phyloP scores from a whole-genome alignment of 345 rosid species.

The Limnanthes douglasii region DNA sequence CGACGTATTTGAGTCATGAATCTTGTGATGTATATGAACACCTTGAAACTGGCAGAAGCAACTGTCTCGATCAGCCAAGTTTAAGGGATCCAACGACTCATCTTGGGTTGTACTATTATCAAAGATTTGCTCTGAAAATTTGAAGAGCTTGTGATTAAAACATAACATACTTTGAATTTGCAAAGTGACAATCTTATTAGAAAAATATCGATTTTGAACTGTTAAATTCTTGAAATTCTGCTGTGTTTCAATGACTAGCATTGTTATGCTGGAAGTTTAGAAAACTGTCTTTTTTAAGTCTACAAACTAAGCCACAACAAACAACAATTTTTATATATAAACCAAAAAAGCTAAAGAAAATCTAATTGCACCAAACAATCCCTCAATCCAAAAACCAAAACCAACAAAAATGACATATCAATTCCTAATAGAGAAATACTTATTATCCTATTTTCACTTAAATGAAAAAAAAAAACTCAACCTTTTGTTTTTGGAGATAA shows the following conservation, averaged over 20 bases:
- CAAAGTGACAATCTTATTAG: neutral
- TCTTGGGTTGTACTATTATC: constrained; percentile 48
- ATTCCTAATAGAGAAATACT: too few relatives aligned
- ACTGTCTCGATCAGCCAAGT: constrained; percentile 78
- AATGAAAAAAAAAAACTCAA: neutral
- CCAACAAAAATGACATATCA: neutral
- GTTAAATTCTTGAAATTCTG: neutral
- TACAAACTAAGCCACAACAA: neutral
- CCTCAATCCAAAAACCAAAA: neutral
- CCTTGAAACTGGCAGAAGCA: constrained; percentile 83
- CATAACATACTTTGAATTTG: too few relatives aligned
- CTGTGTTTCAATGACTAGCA: neutral
- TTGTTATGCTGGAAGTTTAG: neutral
- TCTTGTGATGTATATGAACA: constrained; percentile 64
- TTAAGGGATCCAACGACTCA: constrained; percentile 40
- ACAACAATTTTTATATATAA: neutral
- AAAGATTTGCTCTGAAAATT: constrained; percentile 25
- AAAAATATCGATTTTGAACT: neutral
- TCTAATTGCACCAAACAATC: neutral
- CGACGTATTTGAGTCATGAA: constrained; percentile 21
- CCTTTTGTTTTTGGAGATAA: constrained; percentile 1
- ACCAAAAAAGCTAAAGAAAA: neutral
- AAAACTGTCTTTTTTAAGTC: neutral
- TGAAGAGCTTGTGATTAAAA: too few relatives aligned
- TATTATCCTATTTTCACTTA: neutral